Evolutionary conservation across 2,329 filamentous ascomycete species (phyloP), one percentile per base, ranked within the genome.

Genomic region (Tolypocladium ovalisporum): DNA sequence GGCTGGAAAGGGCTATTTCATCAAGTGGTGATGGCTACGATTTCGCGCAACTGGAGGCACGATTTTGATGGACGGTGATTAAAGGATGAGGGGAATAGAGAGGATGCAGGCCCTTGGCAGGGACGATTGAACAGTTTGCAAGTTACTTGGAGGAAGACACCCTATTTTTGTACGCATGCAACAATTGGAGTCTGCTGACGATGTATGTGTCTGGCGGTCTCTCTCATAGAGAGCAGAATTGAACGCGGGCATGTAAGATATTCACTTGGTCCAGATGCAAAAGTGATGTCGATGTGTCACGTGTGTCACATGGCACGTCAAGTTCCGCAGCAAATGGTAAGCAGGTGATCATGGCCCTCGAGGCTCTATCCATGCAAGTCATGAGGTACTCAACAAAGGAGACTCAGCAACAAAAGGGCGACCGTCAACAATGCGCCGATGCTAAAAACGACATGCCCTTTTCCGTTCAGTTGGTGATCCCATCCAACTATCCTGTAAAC

Each of bases 281-380:
- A 15, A 34, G 19, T 7, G 7, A 12, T 22, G 7, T 51, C 47
- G n/a, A 22, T n/a, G n/a, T n/a, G n/a, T 3, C 9, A 4, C n/a
- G n/a, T n/a, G n/a, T n/a, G 10, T 34, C 47, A 34, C 47, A 29
- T 32, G 4, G 27, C 44, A 32, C 27, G n/a, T 51, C 29, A 34
- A 27, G 19, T 34, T 19, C 9, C 10, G 29, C 10, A 34, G 29
- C 19, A 34, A 34, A 34, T 22, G 10, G 9, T 51, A n/a, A 51
- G 10, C 24, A 17, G 35, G 52, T 57, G 22, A 29, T 64, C 62
- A 62, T 62, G 54, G 58, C 58, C 55, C 58, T 57, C 19, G 35
- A 54, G 60, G 60, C 59, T 64, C 61, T 63, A 63, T 64, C 63
- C 63, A 63, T 65, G 58, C 58, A 64, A 59, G 60, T 63, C 62